These are phyloP conservation scores for Heliophila coronopifolia DNA, from an alignment of 441 rosid genomes.

Conservation along the genomic window DNA sequence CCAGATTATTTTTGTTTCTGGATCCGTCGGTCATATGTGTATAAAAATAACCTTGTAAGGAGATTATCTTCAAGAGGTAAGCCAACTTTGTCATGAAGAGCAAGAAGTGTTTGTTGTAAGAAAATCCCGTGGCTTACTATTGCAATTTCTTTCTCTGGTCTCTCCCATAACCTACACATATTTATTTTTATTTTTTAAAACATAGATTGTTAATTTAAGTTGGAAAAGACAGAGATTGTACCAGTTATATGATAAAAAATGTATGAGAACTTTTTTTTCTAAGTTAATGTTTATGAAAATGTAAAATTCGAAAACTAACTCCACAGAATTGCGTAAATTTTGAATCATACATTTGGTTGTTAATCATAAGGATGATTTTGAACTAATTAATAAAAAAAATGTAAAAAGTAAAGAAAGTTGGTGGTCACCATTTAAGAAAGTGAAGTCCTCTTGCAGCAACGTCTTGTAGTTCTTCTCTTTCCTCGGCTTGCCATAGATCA, in stretches of 20 bases:
- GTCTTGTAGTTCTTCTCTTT: conserved; percentile 46
- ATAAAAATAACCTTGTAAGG: conserved; percentile 27
- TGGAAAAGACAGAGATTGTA: background rate
- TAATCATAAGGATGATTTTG: too few relatives aligned
- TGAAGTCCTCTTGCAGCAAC: conserved; percentile 53
- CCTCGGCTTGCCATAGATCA: conserved; percentile 42
- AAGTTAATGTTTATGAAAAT: background rate
- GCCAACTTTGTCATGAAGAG: conserved; percentile 34
- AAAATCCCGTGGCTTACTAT: conserved; percentile 67
- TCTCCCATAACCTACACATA: conserved; percentile 45
- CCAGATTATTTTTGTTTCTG: too few relatives aligned
- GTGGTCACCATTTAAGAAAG: conserved; percentile 49
- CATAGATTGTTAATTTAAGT: background rate
- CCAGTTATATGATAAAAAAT: background rate
- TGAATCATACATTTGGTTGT: background rate
- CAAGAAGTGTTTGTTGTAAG: conserved; percentile 46
- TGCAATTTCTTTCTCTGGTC: conserved; percentile 71
- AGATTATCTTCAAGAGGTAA: conserved; percentile 12
- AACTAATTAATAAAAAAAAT: background rate
- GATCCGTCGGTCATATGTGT: too few relatives aligned
- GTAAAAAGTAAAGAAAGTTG: background rate
- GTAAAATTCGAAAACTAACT: background rate
- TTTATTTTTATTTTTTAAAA: background rate
- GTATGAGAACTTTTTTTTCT: background rate
- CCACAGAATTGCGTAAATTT: background rate